Base-by-base conservation (phyloP, 305 asterid genomes). In the Plantago lanceolata region DNA sequence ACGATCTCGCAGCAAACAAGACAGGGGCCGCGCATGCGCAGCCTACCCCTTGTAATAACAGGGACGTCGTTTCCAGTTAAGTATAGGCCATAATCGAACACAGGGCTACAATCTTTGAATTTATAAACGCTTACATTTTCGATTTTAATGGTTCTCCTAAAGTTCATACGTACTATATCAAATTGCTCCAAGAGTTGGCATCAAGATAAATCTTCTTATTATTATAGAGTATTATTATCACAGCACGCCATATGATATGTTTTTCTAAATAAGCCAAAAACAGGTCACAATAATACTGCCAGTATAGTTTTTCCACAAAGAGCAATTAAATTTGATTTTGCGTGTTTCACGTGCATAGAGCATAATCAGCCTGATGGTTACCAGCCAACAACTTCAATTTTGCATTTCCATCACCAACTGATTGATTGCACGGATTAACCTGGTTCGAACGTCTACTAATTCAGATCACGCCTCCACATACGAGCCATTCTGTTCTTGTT, bases 401-500 rank as follows among this genome's bases (percentile, higher is more conserved):
- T 67, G 19, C 43, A 61, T 40, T 19, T 52, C 14, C 64, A 60
- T 19, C 35, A 53, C 69, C 21, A 26, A 31, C 16, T 37, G 15
- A 65, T 19, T 50, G 52, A 4, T 53, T 19, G 66, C 59, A 58
- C 45, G 57, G 26, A 48, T 40, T 56, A 50, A 68, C 59, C 59
- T 15, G 50, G 35, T 3, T 1, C 1, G 31, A 52, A n/a, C 54
- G 65, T 71, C 15, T 20, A 61, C 40, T 66, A 59, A 33, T 57
- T 55, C 47, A 31, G 29, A 54, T 67, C 45, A 71, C 35, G 79
- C 49, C 68, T 78, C 86, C 61, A 75, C 12, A 68, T 81, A 71
- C 3, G 80, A 20, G 74, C 73, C 80, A 31, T 78, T 79, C 13
- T 77, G 86, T 65, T 73, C 88, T n/a, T 33, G 70, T 56, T 67